Base-by-base conservation (phyloP, 345 rosid species). In the Salix exigua region DNA sequence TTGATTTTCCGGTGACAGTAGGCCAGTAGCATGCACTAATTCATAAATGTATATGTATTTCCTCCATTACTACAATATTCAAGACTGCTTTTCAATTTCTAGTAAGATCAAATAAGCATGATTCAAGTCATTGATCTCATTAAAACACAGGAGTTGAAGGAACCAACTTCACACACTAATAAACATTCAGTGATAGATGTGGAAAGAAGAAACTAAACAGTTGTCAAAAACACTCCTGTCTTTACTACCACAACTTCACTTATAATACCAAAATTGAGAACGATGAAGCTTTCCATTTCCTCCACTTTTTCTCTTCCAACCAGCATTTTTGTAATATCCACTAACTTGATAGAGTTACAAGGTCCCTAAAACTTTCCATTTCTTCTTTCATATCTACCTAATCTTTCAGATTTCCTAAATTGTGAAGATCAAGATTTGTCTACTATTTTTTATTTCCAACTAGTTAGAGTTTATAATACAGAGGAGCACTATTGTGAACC, bases 221-320 rank as follows among this genome's bases (percentile, higher is more conserved):
- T 21, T 28, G 64, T 69, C 18, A 75, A 74, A 26, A 53, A 53
- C 40, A 26, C 21, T 42, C 50, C 26, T 37, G 19, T 63, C 61
- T 48, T 72, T 33, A 76, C 61, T 50, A 70, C 31, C 37, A 35
- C 64, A 79, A 58, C 19, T 46, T 62, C 78, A 79, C 71, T 21
- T 31, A 51, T 17, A 28, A 79, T 35, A 48, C 62, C 28, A 18
- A 53, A 51, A 35, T 44, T 19, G 14, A 46, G 51, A 40, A 70
- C 37, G 40, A 74, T 5, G 13, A 1, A 68, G 12, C 23, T 38
- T 48, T 33, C 11, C 26, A 18, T 65, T 28, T 33, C 50, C 74
- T 63, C n/a, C n/a, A 8, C 26, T 76, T 73, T 61, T 79, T 40
- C 63, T 44, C 31, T 35, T 73, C 35, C 28, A 1, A 14, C 38